Evolutionary conservation across 1,284 basidiomycete species (phyloP).

Genomic region (Leccinum olivaceoglutinosum): DNA sequence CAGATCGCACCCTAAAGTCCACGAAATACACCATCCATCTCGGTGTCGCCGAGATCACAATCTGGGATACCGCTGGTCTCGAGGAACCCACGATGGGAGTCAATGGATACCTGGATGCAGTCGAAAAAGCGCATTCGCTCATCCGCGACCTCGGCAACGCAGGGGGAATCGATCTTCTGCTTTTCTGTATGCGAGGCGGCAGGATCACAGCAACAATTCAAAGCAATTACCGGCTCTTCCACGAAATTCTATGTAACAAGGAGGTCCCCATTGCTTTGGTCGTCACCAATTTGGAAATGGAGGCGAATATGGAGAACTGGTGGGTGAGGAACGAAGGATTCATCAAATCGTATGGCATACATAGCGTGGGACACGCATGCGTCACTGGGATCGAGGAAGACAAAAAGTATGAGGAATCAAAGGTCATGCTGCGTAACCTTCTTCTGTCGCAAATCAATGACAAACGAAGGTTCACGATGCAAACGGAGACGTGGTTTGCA

Average conservation of each 20-base stretch:
- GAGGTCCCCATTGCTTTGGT: constrained; percentile 35
- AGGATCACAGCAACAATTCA: constrained; percentile 32
- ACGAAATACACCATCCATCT: constrained; percentile 19
- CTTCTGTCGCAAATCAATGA: constrained; percentile 13
- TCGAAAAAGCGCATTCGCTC: constrained; percentile 32
- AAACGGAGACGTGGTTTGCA: constrained; percentile 22
- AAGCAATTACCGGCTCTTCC: constrained; percentile 34
- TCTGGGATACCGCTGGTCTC: constrained; percentile 40
- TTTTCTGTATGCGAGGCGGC: constrained; percentile 35
- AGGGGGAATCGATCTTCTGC: constrained; percentile 33
- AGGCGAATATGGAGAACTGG: constrained; percentile 35
- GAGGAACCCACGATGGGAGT: constrained; percentile 32
- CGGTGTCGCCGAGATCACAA: constrained; percentile 3
- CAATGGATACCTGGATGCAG: constrained; percentile 27
- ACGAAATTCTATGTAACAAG: constrained; percentile 30
- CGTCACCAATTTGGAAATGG: constrained; percentile 36
- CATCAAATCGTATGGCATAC: constrained; percentile 31
- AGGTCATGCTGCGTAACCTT: constrained; percentile 13
- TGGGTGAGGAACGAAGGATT: constrained; percentile 30
- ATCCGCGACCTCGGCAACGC: constrained; percentile 25
- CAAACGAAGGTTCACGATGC: constrained; percentile 22
- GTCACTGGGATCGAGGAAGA: constrained; percentile 33
- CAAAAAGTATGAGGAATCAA: constrained; percentile 23
- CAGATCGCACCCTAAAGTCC: constrained; percentile 24
- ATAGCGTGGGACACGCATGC: constrained; percentile 32